Evolutionary conservation across 805 yeast species (phyloP).

Genomic region (Lachancea mirantina): DNA sequence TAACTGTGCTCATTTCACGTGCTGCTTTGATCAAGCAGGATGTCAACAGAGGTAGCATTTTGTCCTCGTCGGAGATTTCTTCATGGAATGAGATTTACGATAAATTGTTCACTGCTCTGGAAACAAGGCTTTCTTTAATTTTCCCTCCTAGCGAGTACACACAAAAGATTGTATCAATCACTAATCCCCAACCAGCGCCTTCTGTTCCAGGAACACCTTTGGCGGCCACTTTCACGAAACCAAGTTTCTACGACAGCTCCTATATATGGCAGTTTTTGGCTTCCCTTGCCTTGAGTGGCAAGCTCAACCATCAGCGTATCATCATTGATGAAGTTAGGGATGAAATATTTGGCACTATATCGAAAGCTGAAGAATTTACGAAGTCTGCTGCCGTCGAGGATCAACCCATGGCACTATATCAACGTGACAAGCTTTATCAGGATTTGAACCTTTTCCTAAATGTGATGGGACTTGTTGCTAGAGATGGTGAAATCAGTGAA

Average conservation of each 20-base stretch:
- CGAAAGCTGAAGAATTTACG: conserved; percentile 51
- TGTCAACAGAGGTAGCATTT: conserved; percentile 35
- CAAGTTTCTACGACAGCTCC: conserved; percentile 48
- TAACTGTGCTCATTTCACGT: conserved; percentile 85
- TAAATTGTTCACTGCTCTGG: conserved; percentile 68
- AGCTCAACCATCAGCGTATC: conserved; percentile 82
- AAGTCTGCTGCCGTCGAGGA: conserved; percentile 20
- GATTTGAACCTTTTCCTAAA: conserved; percentile 88
- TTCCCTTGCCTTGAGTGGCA: conserved; percentile 84
- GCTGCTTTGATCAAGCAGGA: conserved; percentile 90
- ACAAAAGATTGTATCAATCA: conserved; percentile 14
- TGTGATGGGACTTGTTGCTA: conserved; percentile 93
- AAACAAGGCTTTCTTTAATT: conserved; percentile 65
- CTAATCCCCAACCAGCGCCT: too few relatives aligned
- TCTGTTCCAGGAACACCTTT: conserved; percentile 11
- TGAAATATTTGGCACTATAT: conserved; percentile 84
- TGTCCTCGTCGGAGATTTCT: conserved; percentile 36
- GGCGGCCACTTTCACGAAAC: conserved; percentile 21
- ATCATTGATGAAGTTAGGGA: conserved; percentile 92
- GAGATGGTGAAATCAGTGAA: conserved; percentile 82
- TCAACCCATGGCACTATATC: conserved; percentile 38
- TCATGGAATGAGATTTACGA: conserved; percentile 79
- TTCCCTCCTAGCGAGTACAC: conserved; percentile 62
- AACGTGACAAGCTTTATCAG: conserved; percentile 54
- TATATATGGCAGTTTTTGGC: conserved; percentile 98